Evolutionary conservation across 2,329 filamentous ascomycete species (phyloP).

Genomic region (Penicillium hordei): DNA sequence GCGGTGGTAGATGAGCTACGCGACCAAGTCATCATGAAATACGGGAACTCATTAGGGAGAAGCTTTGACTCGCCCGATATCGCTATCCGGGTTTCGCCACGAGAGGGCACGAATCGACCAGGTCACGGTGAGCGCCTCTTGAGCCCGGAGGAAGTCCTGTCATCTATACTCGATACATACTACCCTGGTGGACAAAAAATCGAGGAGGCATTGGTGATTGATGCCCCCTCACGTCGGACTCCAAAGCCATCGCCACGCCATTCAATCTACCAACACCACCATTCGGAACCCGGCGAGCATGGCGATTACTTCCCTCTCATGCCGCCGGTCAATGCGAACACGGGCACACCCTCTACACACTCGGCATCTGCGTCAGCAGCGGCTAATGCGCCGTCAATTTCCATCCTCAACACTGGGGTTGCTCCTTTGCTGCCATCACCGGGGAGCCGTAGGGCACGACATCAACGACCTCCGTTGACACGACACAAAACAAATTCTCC

Average conservation of each 20-base stretch:
- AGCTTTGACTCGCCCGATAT: constrained; percentile 91
- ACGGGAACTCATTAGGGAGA: constrained; percentile 85
- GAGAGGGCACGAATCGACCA: constrained; percentile 54
- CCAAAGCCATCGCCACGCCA: constrained; percentile 75
- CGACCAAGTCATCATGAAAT: constrained; percentile 89
- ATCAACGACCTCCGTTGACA: constrained; percentile 58
- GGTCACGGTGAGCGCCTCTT: constrained; percentile 64
- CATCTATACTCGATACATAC: constrained; percentile 73
- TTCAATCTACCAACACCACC: constrained; percentile 47
- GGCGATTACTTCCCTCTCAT: constrained; percentile 84
- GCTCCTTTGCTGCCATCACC: constrained; percentile 80
- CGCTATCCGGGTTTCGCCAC: constrained; percentile 71
- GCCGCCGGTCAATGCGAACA: constrained; percentile 50
- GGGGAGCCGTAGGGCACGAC: constrained; percentile 60
- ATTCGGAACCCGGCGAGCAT: constrained; percentile 65
- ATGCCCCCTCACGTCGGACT: constrained; percentile 73
- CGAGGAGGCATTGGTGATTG: constrained; percentile 87
- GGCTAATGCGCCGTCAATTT: constrained; percentile 64
- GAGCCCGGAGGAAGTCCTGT: constrained; percentile 83
- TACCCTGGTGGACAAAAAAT: constrained; percentile 85
- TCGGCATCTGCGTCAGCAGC: constrained; percentile 39
- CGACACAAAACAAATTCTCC: constrained; percentile 81
- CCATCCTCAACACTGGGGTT: constrained; percentile 77
- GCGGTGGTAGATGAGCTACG: constrained; percentile 93
- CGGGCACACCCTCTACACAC: constrained; percentile 44